A percentile compares a stretch with the other conserved stretches of the same genome.
These are phyloP conservation scores for Phoenix dactylifera DNA, from an alignment of 176 grass and related monocot species.

Conservation along the genomic window DNA sequence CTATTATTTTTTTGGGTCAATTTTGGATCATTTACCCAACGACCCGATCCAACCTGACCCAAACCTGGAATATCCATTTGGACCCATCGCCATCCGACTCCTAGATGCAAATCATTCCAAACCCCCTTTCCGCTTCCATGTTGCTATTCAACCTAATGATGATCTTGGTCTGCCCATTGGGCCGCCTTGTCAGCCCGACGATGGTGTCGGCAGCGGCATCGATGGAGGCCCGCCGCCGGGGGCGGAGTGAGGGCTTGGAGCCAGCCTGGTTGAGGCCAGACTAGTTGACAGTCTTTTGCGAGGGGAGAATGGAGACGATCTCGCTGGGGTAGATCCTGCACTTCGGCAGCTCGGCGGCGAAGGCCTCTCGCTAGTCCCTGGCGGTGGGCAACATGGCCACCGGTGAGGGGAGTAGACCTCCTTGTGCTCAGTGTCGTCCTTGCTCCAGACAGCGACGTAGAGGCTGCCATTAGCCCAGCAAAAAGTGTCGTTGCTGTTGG, in stretches of 20 bases:
- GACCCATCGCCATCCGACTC: slow-evolving; percentile 40
- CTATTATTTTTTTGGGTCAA: no score
- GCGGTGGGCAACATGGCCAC: slow-evolving; percentile 38
- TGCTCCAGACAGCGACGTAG: slow-evolving; percentile 65
- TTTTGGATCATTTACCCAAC: no score
- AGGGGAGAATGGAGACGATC: background rate
- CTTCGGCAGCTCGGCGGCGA: no score
- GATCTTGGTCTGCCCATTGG: slow-evolving; percentile 33
- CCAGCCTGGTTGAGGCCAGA: slow-evolving; percentile 11
- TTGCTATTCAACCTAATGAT: slow-evolving; percentile 24
- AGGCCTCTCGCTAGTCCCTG: no score
- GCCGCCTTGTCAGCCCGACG: background rate
- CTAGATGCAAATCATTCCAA: slow-evolving; percentile 61
- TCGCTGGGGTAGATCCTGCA: no score
- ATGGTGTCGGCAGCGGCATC: background rate
- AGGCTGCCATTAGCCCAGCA: slow-evolving; percentile 70
- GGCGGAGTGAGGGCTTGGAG: slow-evolving; percentile 14
- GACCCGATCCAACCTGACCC: no score
- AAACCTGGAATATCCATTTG: no score
- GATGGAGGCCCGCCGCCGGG: slow-evolving; percentile 23
- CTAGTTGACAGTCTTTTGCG: slow-evolving; percentile 68
- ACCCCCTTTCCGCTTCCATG: slow-evolving; percentile 41
- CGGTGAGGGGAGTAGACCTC: slow-evolving; percentile 65
- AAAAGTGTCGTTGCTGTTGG: slow-evolving; percentile 61
- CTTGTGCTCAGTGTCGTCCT: slow-evolving; percentile 58